A percentile compares a stretch with the other conserved stretches of the same genome.
These are phyloP conservation scores for Neoboletus subvelutipes DNA, from an alignment of 768 basidiomycete species.

Conservation along the genomic window DNA sequence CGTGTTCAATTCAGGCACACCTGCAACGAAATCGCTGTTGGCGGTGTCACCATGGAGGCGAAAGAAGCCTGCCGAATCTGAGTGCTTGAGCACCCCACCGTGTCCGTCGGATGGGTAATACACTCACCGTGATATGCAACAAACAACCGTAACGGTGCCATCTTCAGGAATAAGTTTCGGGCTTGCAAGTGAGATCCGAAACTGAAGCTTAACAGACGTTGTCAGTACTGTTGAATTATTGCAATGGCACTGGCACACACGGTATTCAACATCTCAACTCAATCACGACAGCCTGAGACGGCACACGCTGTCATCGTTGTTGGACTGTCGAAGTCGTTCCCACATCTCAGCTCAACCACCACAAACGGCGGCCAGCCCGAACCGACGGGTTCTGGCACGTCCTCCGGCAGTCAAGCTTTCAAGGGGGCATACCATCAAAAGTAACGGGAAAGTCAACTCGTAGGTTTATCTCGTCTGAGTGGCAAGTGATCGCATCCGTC, in stretches of 20 bases:
- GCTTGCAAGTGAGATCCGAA: neutral
- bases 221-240: neutral
- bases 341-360: neutral
- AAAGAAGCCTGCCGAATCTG: neutral
- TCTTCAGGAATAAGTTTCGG: neutral
- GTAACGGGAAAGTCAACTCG: neutral
- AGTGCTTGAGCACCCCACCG: neutral
- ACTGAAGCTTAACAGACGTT: neutral
- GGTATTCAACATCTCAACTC: neutral
- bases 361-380: neutral
- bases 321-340: neutral
- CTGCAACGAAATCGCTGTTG: neutral
- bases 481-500: too few relatives aligned
- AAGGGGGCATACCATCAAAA: neutral
- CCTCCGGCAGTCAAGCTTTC: neutral
- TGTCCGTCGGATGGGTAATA: neutral
- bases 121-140: too few relatives aligned
- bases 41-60: neutral
- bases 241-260: too few relatives aligned
- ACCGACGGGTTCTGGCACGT: neutral
- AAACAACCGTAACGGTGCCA: too few relatives aligned
- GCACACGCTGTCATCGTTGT: neutral
- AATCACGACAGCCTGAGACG: too few relatives aligned
- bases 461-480: neutral
- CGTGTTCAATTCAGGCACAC: conserved; percentile 1